A percentile compares a stretch with the other conserved stretches of the same genome.
phyloP scores from a whole-genome alignment of 2,329 filamentous ascomycete species.

The Cercospora citrullina region DNA sequence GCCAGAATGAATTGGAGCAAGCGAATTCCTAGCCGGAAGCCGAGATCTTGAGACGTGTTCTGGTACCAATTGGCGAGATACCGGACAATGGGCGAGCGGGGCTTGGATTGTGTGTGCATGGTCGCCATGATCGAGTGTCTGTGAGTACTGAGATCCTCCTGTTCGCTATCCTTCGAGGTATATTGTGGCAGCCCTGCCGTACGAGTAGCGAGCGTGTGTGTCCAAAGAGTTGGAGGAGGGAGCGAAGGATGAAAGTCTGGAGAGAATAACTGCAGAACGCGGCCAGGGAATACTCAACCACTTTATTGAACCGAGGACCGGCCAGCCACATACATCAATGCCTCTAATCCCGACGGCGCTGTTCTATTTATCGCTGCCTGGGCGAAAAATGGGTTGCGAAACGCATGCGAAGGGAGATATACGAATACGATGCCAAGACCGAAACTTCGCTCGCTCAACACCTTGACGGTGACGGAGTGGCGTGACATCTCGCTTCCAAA shows the following conservation, averaged over 20 bases:
- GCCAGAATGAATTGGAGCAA: conserved; percentile 8
- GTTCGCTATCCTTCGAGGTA: neutral
- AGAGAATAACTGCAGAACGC: neutral
- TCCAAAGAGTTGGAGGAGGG: neutral
- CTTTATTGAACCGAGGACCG: neutral
- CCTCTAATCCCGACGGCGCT: neutral
- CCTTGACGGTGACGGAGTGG: neutral
- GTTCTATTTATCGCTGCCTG: neutral
- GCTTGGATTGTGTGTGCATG: neutral
- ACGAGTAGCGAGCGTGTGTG: neutral
- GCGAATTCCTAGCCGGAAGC: conserved; percentile 13
- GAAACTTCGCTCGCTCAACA: neutral
- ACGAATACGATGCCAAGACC: neutral
- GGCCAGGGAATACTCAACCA: neutral
- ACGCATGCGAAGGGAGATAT: neutral
- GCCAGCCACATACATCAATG: neutral
- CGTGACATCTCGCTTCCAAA: neutral
- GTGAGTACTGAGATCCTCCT: neutral
- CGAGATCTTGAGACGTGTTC: conserved; percentile 12
- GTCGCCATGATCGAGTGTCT: neutral
- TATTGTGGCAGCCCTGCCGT: neutral
- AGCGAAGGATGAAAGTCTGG: neutral
- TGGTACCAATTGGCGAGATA: conserved; percentile 14
- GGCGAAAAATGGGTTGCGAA: neutral
- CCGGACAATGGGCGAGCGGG: conserved; percentile 8